Percentiles rank a stretch among this genome's conserved stretches.
phyloP scores from a whole-genome alignment of 2,329 filamentous ascomycete species.

The Fusarium sp. region DNA sequence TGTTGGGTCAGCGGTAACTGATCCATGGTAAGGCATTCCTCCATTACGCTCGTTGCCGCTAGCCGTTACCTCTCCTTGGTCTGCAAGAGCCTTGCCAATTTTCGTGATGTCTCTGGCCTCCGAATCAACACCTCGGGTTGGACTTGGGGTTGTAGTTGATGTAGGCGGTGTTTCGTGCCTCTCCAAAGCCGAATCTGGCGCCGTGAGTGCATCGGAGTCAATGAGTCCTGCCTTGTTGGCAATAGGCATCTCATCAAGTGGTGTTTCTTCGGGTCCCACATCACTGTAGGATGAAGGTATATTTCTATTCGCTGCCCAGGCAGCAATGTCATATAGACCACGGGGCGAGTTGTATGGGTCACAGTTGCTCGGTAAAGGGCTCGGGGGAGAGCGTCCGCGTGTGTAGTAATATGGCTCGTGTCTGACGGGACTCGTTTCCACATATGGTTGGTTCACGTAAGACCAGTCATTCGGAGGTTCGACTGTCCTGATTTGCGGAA shows the following conservation, averaged over 20 bases:
- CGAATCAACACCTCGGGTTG: conserved; percentile 4
- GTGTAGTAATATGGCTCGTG: conserved; percentile 61
- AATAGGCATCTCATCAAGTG: conserved; percentile 39
- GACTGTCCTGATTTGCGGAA: conserved; percentile 55
- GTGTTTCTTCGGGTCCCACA: conserved; percentile 42
- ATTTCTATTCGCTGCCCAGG: conserved; percentile 55
- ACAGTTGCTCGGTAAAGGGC: conserved; percentile 60
- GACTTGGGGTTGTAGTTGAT: conserved; percentile 32
- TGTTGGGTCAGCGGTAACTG: not conserved
- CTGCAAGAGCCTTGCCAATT: not conserved
- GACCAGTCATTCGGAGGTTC: conserved; percentile 60
- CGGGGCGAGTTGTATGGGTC: conserved; percentile 52
- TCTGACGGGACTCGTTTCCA: conserved; percentile 51
- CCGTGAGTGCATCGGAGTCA: conserved; percentile 19
- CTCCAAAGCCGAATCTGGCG: conserved; percentile 23
- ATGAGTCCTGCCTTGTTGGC: conserved; percentile 31
- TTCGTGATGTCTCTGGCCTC: not conserved
- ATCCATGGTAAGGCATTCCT: not conserved
- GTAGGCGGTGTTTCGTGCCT: conserved; percentile 35
- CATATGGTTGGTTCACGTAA: conserved; percentile 55
- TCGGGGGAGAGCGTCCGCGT: conserved; percentile 67
- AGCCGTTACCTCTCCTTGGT: not conserved
- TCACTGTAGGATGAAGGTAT: conserved; percentile 58
- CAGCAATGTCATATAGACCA: conserved; percentile 48
- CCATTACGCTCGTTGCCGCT: not conserved